These are phyloP conservation scores for Chaetomiaceae sp. DNA, from an alignment of 2,329 filamentous ascomycete species.

Conservation along the genomic window DNA sequence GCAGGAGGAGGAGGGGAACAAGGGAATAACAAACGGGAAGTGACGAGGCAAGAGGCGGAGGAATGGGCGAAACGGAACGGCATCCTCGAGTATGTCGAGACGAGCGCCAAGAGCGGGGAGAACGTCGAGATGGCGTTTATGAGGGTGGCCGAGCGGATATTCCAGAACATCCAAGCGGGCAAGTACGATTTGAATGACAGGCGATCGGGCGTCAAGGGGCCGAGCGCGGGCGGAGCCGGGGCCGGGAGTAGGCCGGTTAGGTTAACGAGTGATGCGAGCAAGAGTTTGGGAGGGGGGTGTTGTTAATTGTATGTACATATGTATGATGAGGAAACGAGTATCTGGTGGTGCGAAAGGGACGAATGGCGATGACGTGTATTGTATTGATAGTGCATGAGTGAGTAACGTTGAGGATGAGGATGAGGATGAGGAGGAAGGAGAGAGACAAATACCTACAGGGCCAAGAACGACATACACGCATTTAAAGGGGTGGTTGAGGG, in stretches of 20 bases:
- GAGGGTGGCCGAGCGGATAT: slow-evolving; percentile 90
- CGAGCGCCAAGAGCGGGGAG: slow-evolving; percentile 90
- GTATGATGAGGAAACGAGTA: background rate
- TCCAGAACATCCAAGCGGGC: slow-evolving; percentile 92
- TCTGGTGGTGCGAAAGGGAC: too few relatives aligned
- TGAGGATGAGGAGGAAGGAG: too few relatives aligned
- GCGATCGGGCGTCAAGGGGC: slow-evolving; percentile 82
- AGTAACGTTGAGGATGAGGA: too few relatives aligned
- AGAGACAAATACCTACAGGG: too few relatives aligned
- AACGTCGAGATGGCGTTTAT: slow-evolving; percentile 91
- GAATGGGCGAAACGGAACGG: slow-evolving; percentile 84
- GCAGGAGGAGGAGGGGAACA: slow-evolving; percentile 24
- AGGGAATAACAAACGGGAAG: slow-evolving; percentile 65
- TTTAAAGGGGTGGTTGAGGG: too few relatives aligned
- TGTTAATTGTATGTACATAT: slow-evolving; percentile 37
- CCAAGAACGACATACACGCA: too few relatives aligned
- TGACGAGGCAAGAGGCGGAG: slow-evolving; percentile 77
- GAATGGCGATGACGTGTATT: too few relatives aligned
- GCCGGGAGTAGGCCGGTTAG: slow-evolving; percentile 40
- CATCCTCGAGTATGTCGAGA: slow-evolving; percentile 92
- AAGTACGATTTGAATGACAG: slow-evolving; percentile 93
- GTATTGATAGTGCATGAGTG: too few relatives aligned
- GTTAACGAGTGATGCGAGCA: slow-evolving; percentile 38
- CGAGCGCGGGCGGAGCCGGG: slow-evolving; percentile 38
- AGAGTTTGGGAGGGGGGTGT: slow-evolving; percentile 42